Base-by-base conservation (phyloP, 495 filamentous ascomycete genomes). In the Hyphodiscus hymeniophilus region DNA sequence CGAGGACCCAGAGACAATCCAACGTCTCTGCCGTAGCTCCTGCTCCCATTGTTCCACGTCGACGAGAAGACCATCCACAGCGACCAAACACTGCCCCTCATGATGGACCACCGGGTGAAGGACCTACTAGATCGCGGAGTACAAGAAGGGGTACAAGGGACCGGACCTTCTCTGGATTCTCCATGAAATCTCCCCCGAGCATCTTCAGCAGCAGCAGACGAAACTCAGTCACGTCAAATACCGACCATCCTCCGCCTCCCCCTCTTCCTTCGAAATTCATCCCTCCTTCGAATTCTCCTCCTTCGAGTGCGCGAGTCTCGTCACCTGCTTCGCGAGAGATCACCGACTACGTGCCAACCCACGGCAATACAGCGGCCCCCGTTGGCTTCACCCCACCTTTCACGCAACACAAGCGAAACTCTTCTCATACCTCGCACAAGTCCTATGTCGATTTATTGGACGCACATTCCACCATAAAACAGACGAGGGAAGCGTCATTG, bases 361-460 rank as follows among this genome's bases (percentile, higher is more conserved):
- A 15, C 4, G 20, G 12, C 16, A 18, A 34, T 0, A 17, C 36
- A 3, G 35, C 21, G 8, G 40, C 42, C 17, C 43, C 23, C 31
- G 32, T 10, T 16, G 13, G 20, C 26, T 47, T 47, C 22, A 38
- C 60, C 7, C 40, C 43, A 42, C 39, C 42, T 10, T 52, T 28
- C 40, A 38, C 50, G 1, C 41, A 28, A 18, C 48, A 43, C 28
- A 20, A 46, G 34, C 50, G 41, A 45, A 60, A n/a, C 38, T 36
- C 34, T 3, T 49, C 56, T 1, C 28, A 42, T 2, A 30, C 33
- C 15, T 55, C 56, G 2, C 56, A 35, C 28, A 55, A 40, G 36
- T 42, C 52, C 18, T 35, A 55, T 39, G 68, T 75, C 42, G 75
- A 78, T 47, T 52, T 77, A 1, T 56, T 77, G 7, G 75, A 76